Evolutionary conservation across 306 rosid genomes (phyloP), one percentile per base, ranked within the genome.

Genomic region (Castanea mollissima): DNA sequence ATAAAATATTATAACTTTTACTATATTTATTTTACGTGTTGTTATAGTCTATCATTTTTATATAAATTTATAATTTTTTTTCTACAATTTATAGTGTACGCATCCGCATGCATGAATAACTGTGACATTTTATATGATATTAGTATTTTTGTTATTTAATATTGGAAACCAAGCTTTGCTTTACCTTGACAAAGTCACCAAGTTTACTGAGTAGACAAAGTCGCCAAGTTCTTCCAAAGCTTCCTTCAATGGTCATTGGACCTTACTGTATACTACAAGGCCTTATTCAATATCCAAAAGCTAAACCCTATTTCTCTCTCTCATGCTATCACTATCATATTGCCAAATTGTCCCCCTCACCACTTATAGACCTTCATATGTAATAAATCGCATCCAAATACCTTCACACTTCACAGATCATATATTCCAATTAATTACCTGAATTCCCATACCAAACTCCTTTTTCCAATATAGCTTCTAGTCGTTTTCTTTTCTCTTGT

Each of bases 171-270:
- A 41, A 41, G 3, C 11, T 41, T 41, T 41, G 46, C 46, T 41
- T 41, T 10, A 56, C 54, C 10, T 27, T 74, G 76, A 75, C 38
- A 80, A n/a, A 49, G 79, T 56, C 80, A 58, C 74, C 34, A 49
- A 49, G 54, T 12, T 49, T 49, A 49, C 54, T 49, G 54, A 12
- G 16, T 49, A 2, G 54, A 49, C 54, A 10, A 49, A 49, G 54
- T 49, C 54, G 16, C 54, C 31, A 21, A 31, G 35, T 77, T 27
- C 62, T 31, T 44, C 76, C 27, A 51, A 75, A 46, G n/a, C 38
- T 63, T 29, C 65, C 65, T 59, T 5, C 32, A 59, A 4, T 23
- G 65, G 1, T 59, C 65, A 21, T 9, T 4, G 31, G 16, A 59
- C 15, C 31, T 10, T 41, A 41, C 8, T 8, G 27, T 23, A 29